Percentiles rank a stretch among this genome's conserved stretches.
Conservation (phyloP, 192 early-diverging fungal genomes). For the Spinellus fusiger region DNA sequence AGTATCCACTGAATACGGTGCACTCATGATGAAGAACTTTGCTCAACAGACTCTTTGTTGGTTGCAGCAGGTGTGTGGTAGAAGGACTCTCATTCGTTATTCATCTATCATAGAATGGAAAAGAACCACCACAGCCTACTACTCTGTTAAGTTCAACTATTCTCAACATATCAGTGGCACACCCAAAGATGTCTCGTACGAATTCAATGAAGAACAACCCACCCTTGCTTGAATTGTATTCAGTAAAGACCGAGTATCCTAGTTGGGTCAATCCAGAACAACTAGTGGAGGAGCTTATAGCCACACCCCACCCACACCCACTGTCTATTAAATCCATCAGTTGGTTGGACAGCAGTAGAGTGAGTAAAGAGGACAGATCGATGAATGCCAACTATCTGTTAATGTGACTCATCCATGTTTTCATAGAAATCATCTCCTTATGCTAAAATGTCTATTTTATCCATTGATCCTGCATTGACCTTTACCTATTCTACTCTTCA, state of each 20-base stretch:
- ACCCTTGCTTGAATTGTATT: slow-evolving; percentile 1
- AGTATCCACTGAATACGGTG: slow-evolving; percentile 78
- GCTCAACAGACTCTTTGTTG: slow-evolving; percentile 37
- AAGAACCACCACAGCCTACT: too few species aligned
- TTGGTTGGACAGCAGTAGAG: slow-evolving; percentile 65
- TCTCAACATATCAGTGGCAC: neutral
- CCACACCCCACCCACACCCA: neutral
- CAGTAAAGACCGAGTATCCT: slow-evolving; percentile 5
- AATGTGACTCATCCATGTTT: neutral
- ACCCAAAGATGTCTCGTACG: neutral
- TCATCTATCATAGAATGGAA: too few species aligned
- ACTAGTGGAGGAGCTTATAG: slow-evolving; percentile 19
- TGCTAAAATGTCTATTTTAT: slow-evolving; percentile 17
- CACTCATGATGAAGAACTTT: slow-evolving; percentile 71
- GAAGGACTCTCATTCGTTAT: too few species aligned
- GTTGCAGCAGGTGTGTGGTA: slow-evolving; percentile 25
- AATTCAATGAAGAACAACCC: neutral
- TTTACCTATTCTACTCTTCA: slow-evolving; percentile 31
- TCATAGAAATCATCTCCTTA: slow-evolving; percentile 22
- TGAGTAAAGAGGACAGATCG: slow-evolving; percentile 31
- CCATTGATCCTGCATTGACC: slow-evolving; percentile 20
- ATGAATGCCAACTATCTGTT: neutral
- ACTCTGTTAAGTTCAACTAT: too few species aligned
- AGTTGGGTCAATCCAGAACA: slow-evolving; percentile 20
- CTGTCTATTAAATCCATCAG: neutral